These are phyloP conservation scores for Eragrostis curvula DNA, from an alignment of 176 grass and related monocot genomes.

Conservation along the genomic window DNA sequence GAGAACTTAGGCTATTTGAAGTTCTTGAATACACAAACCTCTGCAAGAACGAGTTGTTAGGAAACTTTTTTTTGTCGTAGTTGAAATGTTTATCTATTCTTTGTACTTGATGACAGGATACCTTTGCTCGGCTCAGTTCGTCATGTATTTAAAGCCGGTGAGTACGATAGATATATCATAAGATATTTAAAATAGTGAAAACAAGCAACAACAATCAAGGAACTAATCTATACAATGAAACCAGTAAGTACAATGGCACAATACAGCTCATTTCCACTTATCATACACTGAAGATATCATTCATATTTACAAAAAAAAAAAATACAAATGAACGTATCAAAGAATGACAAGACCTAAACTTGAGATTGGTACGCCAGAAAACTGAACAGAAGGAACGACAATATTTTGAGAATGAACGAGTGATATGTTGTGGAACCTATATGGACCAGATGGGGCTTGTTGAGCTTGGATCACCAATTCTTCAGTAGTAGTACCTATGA, in stretches of 20 bases:
- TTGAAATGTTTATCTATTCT: too few species aligned
- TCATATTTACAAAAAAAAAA: constrained; percentile 14
- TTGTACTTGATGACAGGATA: too few species aligned
- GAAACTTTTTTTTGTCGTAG: too few species aligned
- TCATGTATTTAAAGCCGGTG: too few species aligned
- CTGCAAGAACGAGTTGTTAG: too few species aligned
- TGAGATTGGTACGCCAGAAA: background rate
- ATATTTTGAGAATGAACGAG: background rate
- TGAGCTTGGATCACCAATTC: constrained; percentile 81
- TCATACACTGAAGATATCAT: background rate
- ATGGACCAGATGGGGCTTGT: constrained; percentile 35
- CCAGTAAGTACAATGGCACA: background rate
- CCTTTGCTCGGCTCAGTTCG: too few species aligned
- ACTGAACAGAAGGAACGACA: background rate
- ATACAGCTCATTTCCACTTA: background rate
- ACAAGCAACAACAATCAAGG: too few species aligned
- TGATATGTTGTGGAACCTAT: constrained; percentile 1
- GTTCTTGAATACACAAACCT: too few species aligned
- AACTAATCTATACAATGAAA: background rate
- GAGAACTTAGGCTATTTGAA: too few species aligned
- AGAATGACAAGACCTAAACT: background rate
- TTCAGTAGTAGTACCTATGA: constrained; percentile 90
- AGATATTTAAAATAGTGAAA: background rate
- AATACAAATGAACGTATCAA: constrained; percentile 32
- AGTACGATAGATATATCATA: background rate